Percentiles rank a stretch among this genome's conserved stretches.
phyloP scores from a whole-genome alignment of 106 monocot species.

The Dendrobium catenatum region DNA sequence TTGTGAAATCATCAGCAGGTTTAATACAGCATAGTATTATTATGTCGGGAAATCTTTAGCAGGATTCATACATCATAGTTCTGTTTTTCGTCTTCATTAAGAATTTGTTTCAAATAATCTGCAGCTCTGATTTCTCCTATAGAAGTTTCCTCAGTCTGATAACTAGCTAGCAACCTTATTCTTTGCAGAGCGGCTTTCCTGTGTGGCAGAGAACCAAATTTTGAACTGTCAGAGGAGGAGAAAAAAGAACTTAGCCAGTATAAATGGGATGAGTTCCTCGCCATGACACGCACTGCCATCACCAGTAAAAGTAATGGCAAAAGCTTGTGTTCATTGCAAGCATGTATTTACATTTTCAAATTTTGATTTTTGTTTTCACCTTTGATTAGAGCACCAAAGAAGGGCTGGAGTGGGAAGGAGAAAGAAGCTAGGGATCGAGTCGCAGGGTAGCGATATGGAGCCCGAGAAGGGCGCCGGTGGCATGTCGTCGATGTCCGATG shows the following conservation, averaged over 20 bases:
- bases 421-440: slow-evolving; percentile 21
- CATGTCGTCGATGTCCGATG: slow-evolving; percentile 31
- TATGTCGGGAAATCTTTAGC: no score
- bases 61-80: no score
- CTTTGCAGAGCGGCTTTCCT: slow-evolving; percentile 77
- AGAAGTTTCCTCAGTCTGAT: background rate
- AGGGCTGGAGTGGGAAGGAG: slow-evolving; percentile 27
- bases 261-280: slow-evolving; percentile 81
- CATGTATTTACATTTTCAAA: background rate
- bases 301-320: slow-evolving; percentile 58
- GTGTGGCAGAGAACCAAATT: slow-evolving; percentile 92
- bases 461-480: slow-evolving; percentile 10
- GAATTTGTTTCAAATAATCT: no score
- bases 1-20: no score
- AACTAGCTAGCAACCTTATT: background rate
- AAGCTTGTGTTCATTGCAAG: background rate
- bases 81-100: no score
- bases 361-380: background rate
- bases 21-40: no score
- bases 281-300: slow-evolving; percentile 65
- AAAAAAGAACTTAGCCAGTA: slow-evolving; percentile 60
- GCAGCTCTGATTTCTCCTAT: background rate
- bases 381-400: slow-evolving; percentile 43
- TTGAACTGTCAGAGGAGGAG: slow-evolving; percentile 69
- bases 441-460: slow-evolving; percentile 21